Percentiles rank a stretch among this genome's conserved stretches.
phyloP scores from a whole-genome alignment of 176 grass and related monocot genomes.

The Rhynchospora tenuis region DNA sequence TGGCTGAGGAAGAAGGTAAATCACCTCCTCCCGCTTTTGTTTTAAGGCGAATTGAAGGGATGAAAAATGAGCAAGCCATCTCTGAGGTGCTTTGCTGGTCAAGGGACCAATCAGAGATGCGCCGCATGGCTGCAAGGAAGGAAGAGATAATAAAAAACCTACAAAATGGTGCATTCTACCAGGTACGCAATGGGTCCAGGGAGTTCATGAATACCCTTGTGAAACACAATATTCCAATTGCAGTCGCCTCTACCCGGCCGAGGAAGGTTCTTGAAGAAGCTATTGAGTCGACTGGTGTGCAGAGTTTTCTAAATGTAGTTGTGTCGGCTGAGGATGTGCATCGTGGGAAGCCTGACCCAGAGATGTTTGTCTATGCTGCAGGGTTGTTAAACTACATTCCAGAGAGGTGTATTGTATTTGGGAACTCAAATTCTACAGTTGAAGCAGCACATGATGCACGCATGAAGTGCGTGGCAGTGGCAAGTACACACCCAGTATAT shows the following conservation, averaged over 20 bases:
- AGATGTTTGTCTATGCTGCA: slow-evolving; percentile 89
- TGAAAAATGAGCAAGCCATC: slow-evolving; percentile 89
- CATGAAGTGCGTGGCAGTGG: slow-evolving; percentile 90
- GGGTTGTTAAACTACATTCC: slow-evolving; percentile 75
- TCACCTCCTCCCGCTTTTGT: slow-evolving; percentile 51
- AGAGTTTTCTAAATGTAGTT: slow-evolving; percentile 43
- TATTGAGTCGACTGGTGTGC: slow-evolving; percentile 52
- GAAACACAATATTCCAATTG: slow-evolving; percentile 88
- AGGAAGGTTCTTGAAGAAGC: slow-evolving; percentile 61
- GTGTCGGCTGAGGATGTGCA: slow-evolving; percentile 77
- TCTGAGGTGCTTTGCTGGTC: slow-evolving; percentile 97
- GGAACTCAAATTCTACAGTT: slow-evolving; percentile 73
- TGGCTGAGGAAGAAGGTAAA: slow-evolving; percentile 71
- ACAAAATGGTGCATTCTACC: slow-evolving; percentile 32
- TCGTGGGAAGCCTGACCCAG: slow-evolving; percentile 83
- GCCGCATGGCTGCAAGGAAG: slow-evolving; percentile 49
- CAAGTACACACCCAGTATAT: slow-evolving; percentile 65
- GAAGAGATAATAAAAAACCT: slow-evolving; percentile 69
- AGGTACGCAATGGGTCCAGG: slow-evolving; percentile 64
- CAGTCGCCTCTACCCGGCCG: slow-evolving; percentile 57
- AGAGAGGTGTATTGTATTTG: slow-evolving; percentile 85
- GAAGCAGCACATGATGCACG: slow-evolving; percentile 77
- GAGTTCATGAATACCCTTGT: slow-evolving; percentile 84
- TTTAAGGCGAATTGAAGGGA: slow-evolving; percentile 63
- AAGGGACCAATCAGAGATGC: slow-evolving; percentile 47